Percentiles rank a stretch among this genome's conserved stretches.
These are phyloP conservation scores for Fallopia convolvulus DNA, from an alignment of 148 eudicot species.

Conservation along the genomic window DNA sequence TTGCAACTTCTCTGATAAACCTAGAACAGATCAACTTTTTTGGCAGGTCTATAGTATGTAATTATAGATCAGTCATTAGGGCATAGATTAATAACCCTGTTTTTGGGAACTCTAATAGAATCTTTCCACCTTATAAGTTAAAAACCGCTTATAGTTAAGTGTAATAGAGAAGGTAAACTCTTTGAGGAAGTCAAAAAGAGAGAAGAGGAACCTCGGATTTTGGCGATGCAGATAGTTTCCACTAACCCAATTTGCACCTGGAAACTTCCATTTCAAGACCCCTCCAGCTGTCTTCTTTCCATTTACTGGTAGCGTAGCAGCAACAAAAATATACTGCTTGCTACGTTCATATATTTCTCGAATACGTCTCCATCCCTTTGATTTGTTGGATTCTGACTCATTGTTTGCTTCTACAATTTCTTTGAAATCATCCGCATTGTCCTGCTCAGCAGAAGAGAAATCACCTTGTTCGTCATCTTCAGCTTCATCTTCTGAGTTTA, in stretches of 20 bases:
- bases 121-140: too few species aligned
- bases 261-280: constrained; percentile 68
- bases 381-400: constrained; percentile 20
- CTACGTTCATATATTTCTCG: constrained; percentile 67
- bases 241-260: constrained; percentile 81
- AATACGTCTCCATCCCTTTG: constrained; percentile 71
- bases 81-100: too few species aligned
- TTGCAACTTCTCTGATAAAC: neutral
- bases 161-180: neutral
- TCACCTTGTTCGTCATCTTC: constrained; percentile 25
- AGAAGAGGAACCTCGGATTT: constrained; percentile 62
- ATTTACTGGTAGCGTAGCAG: constrained; percentile 90
- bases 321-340: constrained; percentile 90
- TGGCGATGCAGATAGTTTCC: constrained; percentile 84
- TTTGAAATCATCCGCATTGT: constrained; percentile 21
- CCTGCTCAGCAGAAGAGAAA: constrained; percentile 24
- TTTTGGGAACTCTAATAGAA: too few species aligned
- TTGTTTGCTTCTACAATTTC: constrained; percentile 16
- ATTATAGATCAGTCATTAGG: neutral
- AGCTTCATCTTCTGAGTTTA: constrained; percentile 27
- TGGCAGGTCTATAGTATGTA: neutral
- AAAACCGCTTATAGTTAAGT: neutral
- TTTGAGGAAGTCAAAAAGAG: constrained; percentile 4
- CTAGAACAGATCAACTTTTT: neutral
- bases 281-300: constrained; percentile 93